Evolutionary conservation across 2,329 filamentous ascomycete species (phyloP).

Genomic region (Dactylellina cionopaga): DNA sequence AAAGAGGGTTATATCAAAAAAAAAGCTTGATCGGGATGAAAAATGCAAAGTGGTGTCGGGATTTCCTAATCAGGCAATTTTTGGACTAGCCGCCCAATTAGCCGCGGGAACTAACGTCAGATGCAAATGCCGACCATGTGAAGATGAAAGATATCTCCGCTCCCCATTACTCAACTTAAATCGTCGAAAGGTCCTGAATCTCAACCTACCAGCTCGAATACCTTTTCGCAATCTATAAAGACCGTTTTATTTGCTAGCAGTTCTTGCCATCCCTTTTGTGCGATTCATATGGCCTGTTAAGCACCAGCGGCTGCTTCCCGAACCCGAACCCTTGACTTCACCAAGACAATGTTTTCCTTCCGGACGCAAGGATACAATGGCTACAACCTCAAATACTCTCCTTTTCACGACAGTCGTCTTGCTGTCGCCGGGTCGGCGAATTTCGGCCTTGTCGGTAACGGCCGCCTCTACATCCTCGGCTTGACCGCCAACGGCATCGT

Average conservation of each 20-base stretch:
- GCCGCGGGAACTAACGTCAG: no score
- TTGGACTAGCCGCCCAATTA: no score
- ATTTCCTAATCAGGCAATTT: no score
- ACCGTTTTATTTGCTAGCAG: no score
- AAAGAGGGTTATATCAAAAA: no score
- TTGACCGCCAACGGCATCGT: conserved; percentile 85
- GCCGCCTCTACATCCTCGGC: conserved; percentile 83
- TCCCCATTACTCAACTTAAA: no score
- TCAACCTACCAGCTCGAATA: not conserved
- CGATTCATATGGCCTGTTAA: not conserved
- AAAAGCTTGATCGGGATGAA: no score
- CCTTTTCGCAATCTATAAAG: not conserved
- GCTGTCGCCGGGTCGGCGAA: conserved; percentile 92
- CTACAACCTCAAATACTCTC: conserved; percentile 97
- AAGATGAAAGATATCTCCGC: no score
- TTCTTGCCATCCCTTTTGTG: not conserved
- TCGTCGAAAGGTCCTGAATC: no score
- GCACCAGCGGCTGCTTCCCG: not conserved
- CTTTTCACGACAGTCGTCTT: conserved; percentile 94
- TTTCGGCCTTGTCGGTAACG: conserved; percentile 97
- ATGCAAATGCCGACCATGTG: no score
- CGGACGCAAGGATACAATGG: conserved; percentile 93
- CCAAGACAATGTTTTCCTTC: conserved; percentile 81
- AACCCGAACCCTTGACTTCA: not conserved
- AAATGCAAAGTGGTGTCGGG: no score